Conservation (phyloP, 192 early-diverging fungal genomes). For the Tieghemiomyces parasiticus region DNA sequence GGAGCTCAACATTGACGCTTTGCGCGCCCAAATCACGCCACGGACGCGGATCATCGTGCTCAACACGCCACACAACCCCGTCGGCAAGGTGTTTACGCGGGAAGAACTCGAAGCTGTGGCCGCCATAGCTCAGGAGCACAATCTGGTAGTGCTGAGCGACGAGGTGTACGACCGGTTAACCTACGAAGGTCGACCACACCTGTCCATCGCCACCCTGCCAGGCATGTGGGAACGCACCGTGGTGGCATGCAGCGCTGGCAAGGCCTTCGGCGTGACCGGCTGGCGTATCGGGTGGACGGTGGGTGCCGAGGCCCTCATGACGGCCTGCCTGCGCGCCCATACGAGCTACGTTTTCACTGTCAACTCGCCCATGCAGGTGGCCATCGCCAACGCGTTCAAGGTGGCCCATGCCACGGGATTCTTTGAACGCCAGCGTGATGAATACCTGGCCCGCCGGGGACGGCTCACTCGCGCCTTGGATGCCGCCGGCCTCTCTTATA, state of each 20-base stretch:
- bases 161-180: constrained; percentile 96
- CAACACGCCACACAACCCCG: constrained; percentile 95
- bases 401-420: constrained; percentile 39
- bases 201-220: constrained; percentile 69
- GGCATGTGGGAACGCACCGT: constrained; percentile 86
- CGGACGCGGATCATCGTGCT: constrained; percentile 77
- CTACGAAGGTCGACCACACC: constrained; percentile 42
- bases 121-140: constrained; percentile 54
- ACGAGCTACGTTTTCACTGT: constrained; percentile 81
- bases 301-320: constrained; percentile 53
- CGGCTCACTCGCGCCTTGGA: constrained; percentile 51
- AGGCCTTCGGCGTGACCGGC: constrained; percentile 90
- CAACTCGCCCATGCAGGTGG: constrained; percentile 82
- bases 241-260: constrained; percentile 84
- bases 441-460: constrained; percentile 59
- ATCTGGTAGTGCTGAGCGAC: constrained; percentile 79
- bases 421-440: constrained; percentile 48
- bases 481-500: constrained; percentile 55
- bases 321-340: constrained; percentile 67
- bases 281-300: constrained; percentile 95
- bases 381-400: constrained; percentile 58
- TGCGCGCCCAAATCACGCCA: constrained; percentile 53
- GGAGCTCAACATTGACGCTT: constrained; percentile 71
- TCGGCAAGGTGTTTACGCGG: constrained; percentile 67
- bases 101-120: constrained; percentile 64